Evolutionary conservation across 2,329 filamentous ascomycete genomes (phyloP).

Genomic region (Neurospora sp.): DNA sequence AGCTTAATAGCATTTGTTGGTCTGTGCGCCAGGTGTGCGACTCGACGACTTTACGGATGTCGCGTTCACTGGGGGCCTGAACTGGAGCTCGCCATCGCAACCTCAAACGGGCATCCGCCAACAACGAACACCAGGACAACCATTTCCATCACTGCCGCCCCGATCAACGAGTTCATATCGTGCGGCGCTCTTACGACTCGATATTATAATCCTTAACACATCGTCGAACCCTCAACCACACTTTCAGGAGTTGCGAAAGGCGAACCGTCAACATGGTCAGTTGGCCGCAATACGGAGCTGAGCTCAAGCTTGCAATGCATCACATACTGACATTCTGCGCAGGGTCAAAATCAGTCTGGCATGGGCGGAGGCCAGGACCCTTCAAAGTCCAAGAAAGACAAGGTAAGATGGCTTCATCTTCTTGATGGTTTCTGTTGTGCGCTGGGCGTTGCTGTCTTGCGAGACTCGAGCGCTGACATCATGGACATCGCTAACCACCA

Average conservation of each 20-base stretch:
- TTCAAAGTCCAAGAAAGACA: conserved; percentile 49
- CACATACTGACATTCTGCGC: conserved; percentile 13
- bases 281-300: not conserved
- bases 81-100: not conserved
- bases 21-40: not conserved
- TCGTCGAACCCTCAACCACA: not conserved
- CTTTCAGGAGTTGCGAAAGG: not conserved
- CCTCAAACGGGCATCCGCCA: not conserved
- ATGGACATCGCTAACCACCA: conserved; percentile 8
- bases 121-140: not conserved
- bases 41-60: not conserved
- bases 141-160: not conserved
- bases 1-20: not conserved
- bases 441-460: not conserved
- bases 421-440: not conserved
- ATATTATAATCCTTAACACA: not conserved
- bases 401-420: conserved; percentile 33
- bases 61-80: not conserved
- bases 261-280: conserved; percentile 20
- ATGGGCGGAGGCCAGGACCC: conserved; percentile 65
- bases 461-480: not conserved
- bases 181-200: not conserved
- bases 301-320: not conserved
- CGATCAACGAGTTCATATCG: not conserved
- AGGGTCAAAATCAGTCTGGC: conserved; percentile 82